Percentiles rank a stretch among this genome's conserved stretches.
These are phyloP conservation scores for Chondrus crispus DNA, from an alignment of 23 red algal genomes.

Conservation along the genomic window DNA sequence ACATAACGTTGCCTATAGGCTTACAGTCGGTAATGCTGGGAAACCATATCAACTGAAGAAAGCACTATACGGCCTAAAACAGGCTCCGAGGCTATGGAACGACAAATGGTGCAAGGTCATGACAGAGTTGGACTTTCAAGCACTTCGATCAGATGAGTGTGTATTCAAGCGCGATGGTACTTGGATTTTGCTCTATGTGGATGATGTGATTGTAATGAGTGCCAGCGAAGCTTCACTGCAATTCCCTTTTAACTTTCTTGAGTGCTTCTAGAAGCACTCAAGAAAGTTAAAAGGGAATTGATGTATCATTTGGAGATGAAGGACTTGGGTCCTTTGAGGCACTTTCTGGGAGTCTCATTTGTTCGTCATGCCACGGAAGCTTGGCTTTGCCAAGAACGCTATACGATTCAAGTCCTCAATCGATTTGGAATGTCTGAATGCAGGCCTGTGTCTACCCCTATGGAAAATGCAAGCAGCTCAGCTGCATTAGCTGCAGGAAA, in stretches of 20 bases:
- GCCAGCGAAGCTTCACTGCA: background rate
- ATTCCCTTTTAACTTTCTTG: background rate
- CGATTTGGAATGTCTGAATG: constrained; percentile 13
- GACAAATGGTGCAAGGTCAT: background rate
- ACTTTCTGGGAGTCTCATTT: background rate
- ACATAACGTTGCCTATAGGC: too few relatives aligned
- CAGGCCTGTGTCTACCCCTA: background rate
- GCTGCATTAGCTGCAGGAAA: background rate
- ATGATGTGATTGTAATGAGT: background rate
- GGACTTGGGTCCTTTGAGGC: background rate
- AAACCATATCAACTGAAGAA: constrained; percentile 7
- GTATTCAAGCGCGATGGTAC: background rate
- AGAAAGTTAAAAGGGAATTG: background rate
- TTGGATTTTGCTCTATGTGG: background rate
- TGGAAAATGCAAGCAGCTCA: background rate
- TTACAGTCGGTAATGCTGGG: too few relatives aligned
- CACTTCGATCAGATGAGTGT: background rate
- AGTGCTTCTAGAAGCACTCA: background rate
- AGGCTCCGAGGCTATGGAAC: background rate
- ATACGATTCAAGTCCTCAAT: background rate
- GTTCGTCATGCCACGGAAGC: background rate
- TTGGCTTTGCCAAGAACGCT: background rate
- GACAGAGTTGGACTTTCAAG: background rate
- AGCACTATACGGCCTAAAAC: background rate
- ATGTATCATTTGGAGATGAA: background rate